Evolutionary conservation across 2,329 filamentous ascomycete genomes (phyloP), one percentile per base, ranked within the genome.

Genomic region (Alternaria ethzedia): DNA sequence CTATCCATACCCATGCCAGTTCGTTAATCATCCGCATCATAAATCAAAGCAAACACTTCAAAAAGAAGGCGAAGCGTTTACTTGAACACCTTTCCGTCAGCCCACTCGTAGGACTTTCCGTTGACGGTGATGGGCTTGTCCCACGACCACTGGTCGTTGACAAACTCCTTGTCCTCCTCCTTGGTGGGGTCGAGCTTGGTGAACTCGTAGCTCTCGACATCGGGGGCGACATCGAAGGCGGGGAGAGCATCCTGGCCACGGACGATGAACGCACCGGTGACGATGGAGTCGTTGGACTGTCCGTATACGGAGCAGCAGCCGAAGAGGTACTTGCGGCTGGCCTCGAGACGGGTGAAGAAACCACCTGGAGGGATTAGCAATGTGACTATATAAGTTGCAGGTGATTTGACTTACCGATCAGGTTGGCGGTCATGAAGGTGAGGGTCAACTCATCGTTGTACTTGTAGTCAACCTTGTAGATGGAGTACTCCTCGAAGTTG

Each of bases 381-480:
- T 55, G 9, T 13, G 54, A 17, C 26, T 17, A 10, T 12, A 6
- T 11, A 36, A 5, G 41, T 20, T 5, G 17, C 10, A 20, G 58
- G 36, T 47, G n/a, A 11, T 15, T 28, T n/a, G 26, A 76, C 83
- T 74, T 79, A 85, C 88, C 94, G 81, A 99, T 95, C 83, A 98
- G 86, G 89, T 99, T 99, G 88, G 91, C 93, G 75, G 93, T 95
- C 96, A 99, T 99, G 92, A 99, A 99, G 79, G 91, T 92, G 83
- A 96, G 86, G 80, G 93, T 97, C 74, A 99, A 89, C 90, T 99
- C 96, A 66, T 97, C 90, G 84, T 97, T 97, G 89, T 99, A 99
- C 90, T 97, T 97, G 90, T 97, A 99, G 84, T 94, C 91, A 75
- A 94, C 86, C 82, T 89, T 90, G 93, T 94, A 99, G 82, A 99